These are phyloP conservation scores for Buddleja alternifolia DNA, from an alignment of 257 asterid genomes.

Conservation along the genomic window DNA sequence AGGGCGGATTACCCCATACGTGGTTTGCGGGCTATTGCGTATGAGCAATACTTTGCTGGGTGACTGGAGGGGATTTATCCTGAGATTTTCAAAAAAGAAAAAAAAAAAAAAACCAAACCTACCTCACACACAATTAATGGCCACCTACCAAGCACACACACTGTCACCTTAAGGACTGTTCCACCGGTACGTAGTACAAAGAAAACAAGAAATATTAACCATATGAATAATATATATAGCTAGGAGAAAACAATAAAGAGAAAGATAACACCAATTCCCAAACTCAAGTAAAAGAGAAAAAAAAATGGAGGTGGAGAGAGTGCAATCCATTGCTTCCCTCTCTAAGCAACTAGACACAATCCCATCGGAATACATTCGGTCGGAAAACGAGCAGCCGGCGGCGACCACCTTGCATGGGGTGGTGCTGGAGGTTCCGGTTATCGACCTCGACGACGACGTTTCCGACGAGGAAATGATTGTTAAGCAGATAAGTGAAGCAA, in stretches of 20 bases:
- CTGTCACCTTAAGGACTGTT: too few relatives aligned
- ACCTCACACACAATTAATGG: too few relatives aligned
- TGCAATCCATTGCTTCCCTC: constrained; percentile 48
- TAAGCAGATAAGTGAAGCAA: constrained; percentile 39
- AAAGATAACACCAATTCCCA: background rate
- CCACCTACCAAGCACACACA: too few relatives aligned
- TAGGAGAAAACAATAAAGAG: background rate
- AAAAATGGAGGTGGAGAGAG: constrained; percentile 47
- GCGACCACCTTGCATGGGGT: constrained; percentile 49
- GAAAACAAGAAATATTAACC: too few relatives aligned
- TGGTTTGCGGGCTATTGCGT: too few relatives aligned
- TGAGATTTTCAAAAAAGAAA: too few relatives aligned
- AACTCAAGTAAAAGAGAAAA: background rate
- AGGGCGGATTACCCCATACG: too few relatives aligned
- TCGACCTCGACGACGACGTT: constrained; percentile 40
- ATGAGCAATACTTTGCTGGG: too few relatives aligned
- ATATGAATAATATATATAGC: too few relatives aligned
- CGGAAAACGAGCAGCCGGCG: constrained; percentile 60
- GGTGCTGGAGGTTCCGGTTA: constrained; percentile 55
- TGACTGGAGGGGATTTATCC: too few relatives aligned
- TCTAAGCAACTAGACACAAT: constrained; percentile 39
- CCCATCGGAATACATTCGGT: constrained; percentile 52
- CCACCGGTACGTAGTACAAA: too few relatives aligned
- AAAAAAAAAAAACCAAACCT: too few relatives aligned
- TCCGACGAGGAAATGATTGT: constrained; percentile 29